Percentiles rank a stretch among this genome's conserved stretches.
Conservation (phyloP, 169 alveolate species). For the Perkinsus chesapeaki region DNA sequence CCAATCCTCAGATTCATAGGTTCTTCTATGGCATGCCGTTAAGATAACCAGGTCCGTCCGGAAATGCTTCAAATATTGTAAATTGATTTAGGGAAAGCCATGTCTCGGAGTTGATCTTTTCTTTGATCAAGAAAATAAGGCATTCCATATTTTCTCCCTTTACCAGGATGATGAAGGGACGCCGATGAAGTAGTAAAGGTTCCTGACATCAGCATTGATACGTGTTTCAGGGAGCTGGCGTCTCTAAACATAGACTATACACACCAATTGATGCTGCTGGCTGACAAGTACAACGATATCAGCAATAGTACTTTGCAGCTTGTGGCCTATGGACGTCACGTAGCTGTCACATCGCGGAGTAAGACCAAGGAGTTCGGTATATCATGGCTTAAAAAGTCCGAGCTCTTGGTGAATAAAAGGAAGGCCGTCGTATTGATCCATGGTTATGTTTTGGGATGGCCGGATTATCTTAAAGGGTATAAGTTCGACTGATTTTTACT, state of each 20-base stretch:
- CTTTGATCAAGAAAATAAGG: background rate
- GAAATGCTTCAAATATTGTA: no score
- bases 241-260: background rate
- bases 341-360: background rate
- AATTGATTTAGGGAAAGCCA: background rate
- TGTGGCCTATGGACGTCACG: background rate
- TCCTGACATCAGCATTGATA: background rate
- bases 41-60: no score
- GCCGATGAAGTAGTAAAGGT: background rate
- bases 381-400: background rate
- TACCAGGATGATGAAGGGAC: background rate
- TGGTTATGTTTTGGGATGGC: background rate
- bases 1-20: no score
- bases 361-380: background rate
- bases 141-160: background rate
- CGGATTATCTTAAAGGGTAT: background rate
- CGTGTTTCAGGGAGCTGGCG: background rate
- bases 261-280: background rate
- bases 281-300: background rate
- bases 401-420: background rate
- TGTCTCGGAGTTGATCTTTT: background rate
- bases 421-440: background rate
- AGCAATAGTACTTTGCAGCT: background rate
- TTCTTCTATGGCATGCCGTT: no score
- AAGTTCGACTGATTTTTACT: background rate